Conservation (phyloP, 2,329 filamentous ascomycete genomes). For the Xylariaceae sp. region DNA sequence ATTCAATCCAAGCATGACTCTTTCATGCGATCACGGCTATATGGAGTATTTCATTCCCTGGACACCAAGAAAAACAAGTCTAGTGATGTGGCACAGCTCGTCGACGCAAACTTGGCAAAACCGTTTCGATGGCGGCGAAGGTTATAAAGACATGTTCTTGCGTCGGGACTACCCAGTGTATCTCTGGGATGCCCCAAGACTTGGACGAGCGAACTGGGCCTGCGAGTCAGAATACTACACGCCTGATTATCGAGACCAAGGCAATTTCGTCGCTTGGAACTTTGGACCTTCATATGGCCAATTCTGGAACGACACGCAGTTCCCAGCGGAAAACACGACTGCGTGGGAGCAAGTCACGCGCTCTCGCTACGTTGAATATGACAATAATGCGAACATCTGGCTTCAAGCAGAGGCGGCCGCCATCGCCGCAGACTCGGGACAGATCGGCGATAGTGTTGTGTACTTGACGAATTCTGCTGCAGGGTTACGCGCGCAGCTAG, state of each 20-base stretch:
- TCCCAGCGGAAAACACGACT: slow-evolving; percentile 29
- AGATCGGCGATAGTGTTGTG: slow-evolving; percentile 30
- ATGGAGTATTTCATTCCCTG: slow-evolving; percentile 39
- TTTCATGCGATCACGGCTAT: slow-evolving; percentile 39
- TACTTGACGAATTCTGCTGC: slow-evolving; percentile 36
- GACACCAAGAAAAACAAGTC: slow-evolving; percentile 31
- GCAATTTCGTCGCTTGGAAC: slow-evolving; percentile 37
- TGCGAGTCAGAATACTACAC: slow-evolving; percentile 31
- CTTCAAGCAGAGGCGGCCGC: slow-evolving; percentile 35
- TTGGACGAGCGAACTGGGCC: slow-evolving; percentile 38
- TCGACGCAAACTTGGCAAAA: slow-evolving; percentile 38
- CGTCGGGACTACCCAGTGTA: slow-evolving; percentile 38
- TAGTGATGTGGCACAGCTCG: slow-evolving; percentile 40
- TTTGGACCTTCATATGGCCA: slow-evolving; percentile 31
- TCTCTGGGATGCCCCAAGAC: slow-evolving; percentile 37
- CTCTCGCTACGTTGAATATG: slow-evolving; percentile 36
- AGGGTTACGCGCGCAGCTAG: slow-evolving; percentile 34
- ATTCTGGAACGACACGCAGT: slow-evolving; percentile 36
- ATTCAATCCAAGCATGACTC: slow-evolving; percentile 27
- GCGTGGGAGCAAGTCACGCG: slow-evolving; percentile 36
- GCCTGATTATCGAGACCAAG: slow-evolving; percentile 34
- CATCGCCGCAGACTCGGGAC: slow-evolving; percentile 34
- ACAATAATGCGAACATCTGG: slow-evolving; percentile 32
- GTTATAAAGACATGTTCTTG: slow-evolving; percentile 40
- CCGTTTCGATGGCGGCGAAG: slow-evolving; percentile 38